Percentiles rank a stretch among this genome's conserved stretches.
phyloP scores from a whole-genome alignment of 2,329 filamentous ascomycete genomes.

The Chrysoporthe austroafricana region DNA sequence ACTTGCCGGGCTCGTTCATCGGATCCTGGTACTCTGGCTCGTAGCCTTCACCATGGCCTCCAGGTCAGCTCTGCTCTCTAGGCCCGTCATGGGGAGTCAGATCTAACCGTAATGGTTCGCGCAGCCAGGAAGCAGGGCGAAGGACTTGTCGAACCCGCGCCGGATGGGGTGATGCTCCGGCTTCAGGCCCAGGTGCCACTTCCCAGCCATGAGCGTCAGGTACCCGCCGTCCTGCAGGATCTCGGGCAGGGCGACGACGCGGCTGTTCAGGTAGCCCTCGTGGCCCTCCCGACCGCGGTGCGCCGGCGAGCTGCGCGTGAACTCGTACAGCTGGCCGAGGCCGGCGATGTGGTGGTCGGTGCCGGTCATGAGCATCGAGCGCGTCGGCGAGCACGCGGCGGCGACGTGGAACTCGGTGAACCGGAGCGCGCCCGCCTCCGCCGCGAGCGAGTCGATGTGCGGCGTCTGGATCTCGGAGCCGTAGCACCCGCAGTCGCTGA shows the following conservation, averaged over 20 bases:
- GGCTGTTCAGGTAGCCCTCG: constrained; percentile 39
- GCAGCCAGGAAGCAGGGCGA: constrained; percentile 64
- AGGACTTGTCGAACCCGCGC: constrained; percentile 62
- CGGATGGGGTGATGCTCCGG: constrained; percentile 58
- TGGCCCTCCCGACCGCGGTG: constrained; percentile 33
- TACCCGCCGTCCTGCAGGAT: constrained; percentile 39
- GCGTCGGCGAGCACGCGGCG: constrained; percentile 65
- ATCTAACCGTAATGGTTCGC: constrained; percentile 53
- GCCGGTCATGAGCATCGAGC: constrained; percentile 69
- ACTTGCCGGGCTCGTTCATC: constrained; percentile 43
- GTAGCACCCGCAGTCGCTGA: constrained; percentile 38
- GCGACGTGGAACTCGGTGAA: constrained; percentile 69
- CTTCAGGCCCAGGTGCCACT: constrained; percentile 51
- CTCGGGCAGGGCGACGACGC: constrained; percentile 36
- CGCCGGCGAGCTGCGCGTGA: constrained; percentile 33
- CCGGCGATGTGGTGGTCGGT: constrained; percentile 65
- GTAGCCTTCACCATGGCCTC: constrained; percentile 43
- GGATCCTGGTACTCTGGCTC: constrained; percentile 45
- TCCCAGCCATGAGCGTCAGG: constrained; percentile 38
- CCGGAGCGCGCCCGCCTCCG: constrained; percentile 53
- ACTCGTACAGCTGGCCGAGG: constrained; percentile 62
- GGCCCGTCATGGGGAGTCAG: not conserved
- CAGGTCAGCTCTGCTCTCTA: not conserved
- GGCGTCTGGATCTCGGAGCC: constrained; percentile 41
- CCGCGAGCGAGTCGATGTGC: constrained; percentile 36